phyloP scores from a whole-genome alignment of 441 rosid species.

The Cnidoscolus chayamansa region DNA sequence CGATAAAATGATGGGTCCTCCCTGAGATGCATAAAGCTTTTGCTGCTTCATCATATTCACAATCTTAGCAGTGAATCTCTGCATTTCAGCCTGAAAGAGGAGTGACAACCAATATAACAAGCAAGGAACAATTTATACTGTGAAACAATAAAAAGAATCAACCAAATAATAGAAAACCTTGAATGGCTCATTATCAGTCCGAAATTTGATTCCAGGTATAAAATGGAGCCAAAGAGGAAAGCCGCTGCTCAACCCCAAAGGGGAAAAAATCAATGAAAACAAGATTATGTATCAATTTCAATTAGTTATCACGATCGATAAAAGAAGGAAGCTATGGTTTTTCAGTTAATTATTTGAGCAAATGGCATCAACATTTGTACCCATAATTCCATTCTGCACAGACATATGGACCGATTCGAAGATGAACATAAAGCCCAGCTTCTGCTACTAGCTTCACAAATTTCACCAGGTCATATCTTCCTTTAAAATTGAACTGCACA shows the following conservation, averaged over 20 bases:
- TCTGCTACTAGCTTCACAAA: conserved; percentile 65
- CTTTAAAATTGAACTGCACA: conserved; percentile 67
- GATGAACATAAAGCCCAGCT: conserved; percentile 56
- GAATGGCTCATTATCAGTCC: conserved; percentile 66
- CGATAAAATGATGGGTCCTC: conserved; percentile 88
- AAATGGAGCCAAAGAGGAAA: conserved; percentile 90
- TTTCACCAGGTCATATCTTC: conserved; percentile 68
- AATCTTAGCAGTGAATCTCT: conserved; percentile 57
- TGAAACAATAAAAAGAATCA: neutral
- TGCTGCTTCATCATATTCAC: conserved; percentile 61
- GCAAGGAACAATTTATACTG: neutral
- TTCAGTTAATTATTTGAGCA: neutral
- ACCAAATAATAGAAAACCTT: conserved; percentile 42
- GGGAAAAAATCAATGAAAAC: neutral
- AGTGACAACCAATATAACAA: conserved; percentile 7
- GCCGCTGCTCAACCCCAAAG: conserved; percentile 45
- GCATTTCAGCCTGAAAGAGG: conserved; percentile 58
- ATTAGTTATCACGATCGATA: neutral
- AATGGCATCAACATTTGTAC: conserved; percentile 29
- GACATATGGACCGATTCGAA: conserved; percentile 85
- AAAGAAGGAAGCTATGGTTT: neutral
- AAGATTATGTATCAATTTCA: neutral
- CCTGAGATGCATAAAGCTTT: conserved; percentile 78
- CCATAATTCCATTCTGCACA: conserved; percentile 99
- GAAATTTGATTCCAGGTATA: conserved; percentile 65